Evolutionary conservation across 352 stramenopile species (phyloP), one percentile per base, ranked within the genome.

Genomic region (Pythium sukuiense): DNA sequence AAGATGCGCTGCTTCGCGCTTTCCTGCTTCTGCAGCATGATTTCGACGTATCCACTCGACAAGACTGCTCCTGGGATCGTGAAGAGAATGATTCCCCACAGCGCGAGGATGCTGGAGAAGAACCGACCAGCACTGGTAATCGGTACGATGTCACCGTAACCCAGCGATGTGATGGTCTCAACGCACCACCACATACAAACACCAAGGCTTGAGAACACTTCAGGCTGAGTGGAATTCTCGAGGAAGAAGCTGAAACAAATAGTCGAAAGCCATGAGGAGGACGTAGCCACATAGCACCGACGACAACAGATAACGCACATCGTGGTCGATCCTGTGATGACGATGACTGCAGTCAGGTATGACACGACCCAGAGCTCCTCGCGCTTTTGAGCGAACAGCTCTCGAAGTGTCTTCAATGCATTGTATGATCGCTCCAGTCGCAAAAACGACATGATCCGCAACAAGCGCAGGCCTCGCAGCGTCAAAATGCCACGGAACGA

Each of bases 11-110:
- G 81, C n/a, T 87, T 65, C 24, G 26, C 60, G 30, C 80, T 72
- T 50, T 87, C 78, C 65, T 93, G 83, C n/a, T 72, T 67, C 37
- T 95, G 77, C n/a, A 95, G 76, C 87, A 92, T 93, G 7, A 95
- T 74, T 50, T 95, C 87, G 50, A 95, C 79, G 49, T 92, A 93
- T 2, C 85, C 87, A 69, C 79, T 90, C 35, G 81, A 79, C 16
- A 95, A 65, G n/a, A 95, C 76, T n/a, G 83, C 86, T 37, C 84
- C 85, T 1, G 87, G 87, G 58, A 95, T 92, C 14, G 85, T 91
- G 59, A 95, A 95, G 56, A 95, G 61, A 48, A 95, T 91, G 58
- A 92, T 95, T n/a, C 87, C 87, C 83, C 82, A 95, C 6, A 95
- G 65, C 13, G 87, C 87, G 20, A 95, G 69, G 37, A 92, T 67